phyloP scores from a whole-genome alignment of 1,139 yeast species.

The Nakaseomyces bracarensis region DNA sequence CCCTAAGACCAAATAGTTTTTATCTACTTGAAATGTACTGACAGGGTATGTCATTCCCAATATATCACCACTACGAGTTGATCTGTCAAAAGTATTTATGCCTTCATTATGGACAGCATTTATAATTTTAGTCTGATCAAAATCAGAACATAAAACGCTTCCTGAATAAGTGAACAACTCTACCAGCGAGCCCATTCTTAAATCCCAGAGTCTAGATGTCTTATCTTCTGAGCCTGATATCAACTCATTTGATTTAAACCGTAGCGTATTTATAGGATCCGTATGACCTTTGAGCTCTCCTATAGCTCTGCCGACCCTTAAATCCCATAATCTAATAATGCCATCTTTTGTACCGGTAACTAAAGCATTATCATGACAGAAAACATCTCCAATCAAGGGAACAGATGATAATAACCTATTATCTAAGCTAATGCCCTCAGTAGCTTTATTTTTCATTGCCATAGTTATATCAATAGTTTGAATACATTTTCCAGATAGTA shows the following conservation, averaged over 20 bases:
- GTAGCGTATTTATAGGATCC: conserved; percentile 58
- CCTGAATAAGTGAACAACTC: conserved; percentile 52
- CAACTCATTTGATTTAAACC: conserved; percentile 56
- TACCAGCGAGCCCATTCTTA: conserved; percentile 53
- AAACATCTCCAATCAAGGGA: conserved; percentile 25
- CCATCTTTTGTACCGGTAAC: conserved; percentile 78
- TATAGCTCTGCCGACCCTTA: conserved; percentile 59
- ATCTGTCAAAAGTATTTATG: not conserved
- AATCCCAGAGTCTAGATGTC: conserved; percentile 64
- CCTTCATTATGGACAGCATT: not conserved
- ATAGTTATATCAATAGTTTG: conserved; percentile 26
- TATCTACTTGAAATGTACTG: not conserved
- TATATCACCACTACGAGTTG: not conserved
- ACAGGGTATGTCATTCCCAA: not conserved
- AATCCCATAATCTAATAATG: conserved; percentile 65
- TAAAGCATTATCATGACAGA: conserved; percentile 60
- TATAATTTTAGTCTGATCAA: conserved; percentile 33
- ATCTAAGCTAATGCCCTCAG: not conserved
- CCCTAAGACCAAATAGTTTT: not conserved
- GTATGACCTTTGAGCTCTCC: conserved; percentile 63
- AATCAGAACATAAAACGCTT: conserved; percentile 45
- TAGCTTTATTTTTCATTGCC: conserved; percentile 9
- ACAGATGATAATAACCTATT: not conserved
- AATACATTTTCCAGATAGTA: conserved; percentile 56
- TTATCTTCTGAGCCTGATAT: conserved; percentile 61